Evolutionary conservation across 1,284 basidiomycete species (phyloP).

Genomic region (Boletellus deceptivus): DNA sequence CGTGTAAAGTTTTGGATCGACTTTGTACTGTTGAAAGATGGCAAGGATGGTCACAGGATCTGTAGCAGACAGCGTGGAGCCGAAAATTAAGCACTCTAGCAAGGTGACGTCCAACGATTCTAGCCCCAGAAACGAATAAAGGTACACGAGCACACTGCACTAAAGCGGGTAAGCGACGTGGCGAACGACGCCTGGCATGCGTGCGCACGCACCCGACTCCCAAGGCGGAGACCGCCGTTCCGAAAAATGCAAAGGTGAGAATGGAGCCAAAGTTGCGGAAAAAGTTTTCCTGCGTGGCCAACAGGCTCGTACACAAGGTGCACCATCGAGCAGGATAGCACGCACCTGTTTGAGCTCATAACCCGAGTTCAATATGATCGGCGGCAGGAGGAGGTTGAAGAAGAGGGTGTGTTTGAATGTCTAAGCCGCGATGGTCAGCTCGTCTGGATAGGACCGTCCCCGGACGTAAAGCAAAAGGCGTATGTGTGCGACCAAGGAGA

Average conservation of each 20-base stretch:
- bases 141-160: slow-evolving; percentile 87
- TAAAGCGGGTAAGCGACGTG: slow-evolving; percentile 44
- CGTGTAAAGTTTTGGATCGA: slow-evolving; percentile 96
- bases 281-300: slow-evolving; percentile 81
- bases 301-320: not conserved
- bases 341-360: slow-evolving; percentile 94
- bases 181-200: slow-evolving; percentile 6
- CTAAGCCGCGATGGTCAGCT: slow-evolving; percentile 39
- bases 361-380: slow-evolving; percentile 97
- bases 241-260: slow-evolving; percentile 93
- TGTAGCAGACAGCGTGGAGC: slow-evolving; percentile 94
- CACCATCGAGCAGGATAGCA: not conserved
- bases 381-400: slow-evolving; percentile 96
- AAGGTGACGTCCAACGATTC: slow-evolving; percentile 80
- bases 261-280: slow-evolving; percentile 98
- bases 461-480: too few species aligned
- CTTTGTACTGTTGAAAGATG: slow-evolving; percentile 98
- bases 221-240: slow-evolving; percentile 95
- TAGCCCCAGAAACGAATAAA: slow-evolving; percentile 90
- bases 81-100: slow-evolving; percentile 94
- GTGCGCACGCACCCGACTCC: slow-evolving; percentile 80
- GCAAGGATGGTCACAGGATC: slow-evolving; percentile 98
- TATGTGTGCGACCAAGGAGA: too few species aligned
- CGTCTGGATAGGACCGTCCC: not conserved
- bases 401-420: slow-evolving; percentile 97